Conservation (phyloP, 2,329 filamentous ascomycete genomes). For the Achaetomium macrosporum region DNA sequence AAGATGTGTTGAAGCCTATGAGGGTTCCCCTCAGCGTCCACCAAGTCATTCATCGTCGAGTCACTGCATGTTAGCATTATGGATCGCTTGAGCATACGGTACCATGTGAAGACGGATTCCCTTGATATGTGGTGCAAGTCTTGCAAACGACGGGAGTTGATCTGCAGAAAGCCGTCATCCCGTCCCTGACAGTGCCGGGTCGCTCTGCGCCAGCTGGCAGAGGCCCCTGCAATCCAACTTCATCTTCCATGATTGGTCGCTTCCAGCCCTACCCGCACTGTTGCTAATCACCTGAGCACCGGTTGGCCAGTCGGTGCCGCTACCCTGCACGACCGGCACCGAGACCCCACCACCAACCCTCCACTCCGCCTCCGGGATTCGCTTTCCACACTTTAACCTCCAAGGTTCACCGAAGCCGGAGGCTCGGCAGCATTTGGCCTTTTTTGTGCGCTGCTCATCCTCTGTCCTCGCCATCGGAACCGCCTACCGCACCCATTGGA, state of each 20-base stretch:
- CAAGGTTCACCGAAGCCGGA: neutral
- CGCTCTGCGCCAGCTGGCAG: constrained; percentile 7
- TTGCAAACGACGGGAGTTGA: too few species aligned
- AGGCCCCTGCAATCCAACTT: too few species aligned
- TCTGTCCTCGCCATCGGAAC: neutral
- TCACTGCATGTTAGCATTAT: too few species aligned
- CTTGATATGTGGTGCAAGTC: too few species aligned
- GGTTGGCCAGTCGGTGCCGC: constrained; percentile 13
- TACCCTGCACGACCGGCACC: constrained; percentile 9
- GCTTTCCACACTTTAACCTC: neutral
- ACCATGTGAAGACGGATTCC: too few species aligned
- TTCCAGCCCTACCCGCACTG: constrained; percentile 14
- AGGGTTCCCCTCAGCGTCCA: too few species aligned
- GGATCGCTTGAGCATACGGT: too few species aligned
- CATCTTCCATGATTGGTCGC: neutral
- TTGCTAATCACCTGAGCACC: constrained; percentile 11
- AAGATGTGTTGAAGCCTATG: too few species aligned
- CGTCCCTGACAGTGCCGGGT: too few species aligned
- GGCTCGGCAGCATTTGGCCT: neutral
- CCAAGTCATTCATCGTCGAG: too few species aligned
- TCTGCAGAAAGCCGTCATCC: too few species aligned
- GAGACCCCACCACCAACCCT: constrained; percentile 2
- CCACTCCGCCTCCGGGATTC: neutral
- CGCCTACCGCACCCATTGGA: neutral
- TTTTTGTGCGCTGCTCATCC: neutral